Evolutionary conservation across 768 basidiomycete species (phyloP), one percentile per base, ranked within the genome.

Genomic region (Sporobolomyces pararoseus): DNA sequence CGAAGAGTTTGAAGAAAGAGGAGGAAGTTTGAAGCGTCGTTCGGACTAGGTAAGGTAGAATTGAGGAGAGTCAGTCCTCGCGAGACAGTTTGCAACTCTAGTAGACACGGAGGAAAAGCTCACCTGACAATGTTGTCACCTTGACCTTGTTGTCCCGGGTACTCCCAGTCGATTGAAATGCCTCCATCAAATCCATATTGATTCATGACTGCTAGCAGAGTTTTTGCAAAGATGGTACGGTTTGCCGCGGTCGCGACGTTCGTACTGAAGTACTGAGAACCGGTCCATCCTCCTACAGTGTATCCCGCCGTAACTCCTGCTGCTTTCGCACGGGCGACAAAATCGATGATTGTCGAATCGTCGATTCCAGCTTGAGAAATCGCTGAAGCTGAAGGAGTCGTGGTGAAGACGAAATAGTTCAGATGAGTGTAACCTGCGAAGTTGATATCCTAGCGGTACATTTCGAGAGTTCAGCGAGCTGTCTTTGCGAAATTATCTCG

Each of bases 261-360:
- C 9, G 84, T 80, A 2, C 88, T 89, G 77, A 85, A 90, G 78
- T 81, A 88, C 32, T 71, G 77, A 3, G 85, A 83, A 7, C 89
- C 89, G 5, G 80, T 82, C 87, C 87, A 90, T 29, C 89, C 89
- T 34, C 89, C 89, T 23, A 91, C 81, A 0, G 86, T 49, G 68
- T 51, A 70, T 5, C 57, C 52, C 7, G 50, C 42, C 12, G 49
- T 64, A 19, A 51, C 25, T 7, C 63, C 63, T 0, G 63, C 68
- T 0, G 63, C 63, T 25, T 70, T 51, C 0, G 68, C 63, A 1
- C 68, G 62, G 0, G 29, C 34, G n/a, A 70, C 68, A 39, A 70
- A 70, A 34, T 70, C 63, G 51, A 42, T 25, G n/a, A 70, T 70
- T 9, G 25, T 25, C 32, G 57, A 47, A 42, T 70, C 68, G 50